These are phyloP conservation scores for Dillenia turbinata DNA, from an alignment of 164 flowering plant species.

Conservation along the genomic window DNA sequence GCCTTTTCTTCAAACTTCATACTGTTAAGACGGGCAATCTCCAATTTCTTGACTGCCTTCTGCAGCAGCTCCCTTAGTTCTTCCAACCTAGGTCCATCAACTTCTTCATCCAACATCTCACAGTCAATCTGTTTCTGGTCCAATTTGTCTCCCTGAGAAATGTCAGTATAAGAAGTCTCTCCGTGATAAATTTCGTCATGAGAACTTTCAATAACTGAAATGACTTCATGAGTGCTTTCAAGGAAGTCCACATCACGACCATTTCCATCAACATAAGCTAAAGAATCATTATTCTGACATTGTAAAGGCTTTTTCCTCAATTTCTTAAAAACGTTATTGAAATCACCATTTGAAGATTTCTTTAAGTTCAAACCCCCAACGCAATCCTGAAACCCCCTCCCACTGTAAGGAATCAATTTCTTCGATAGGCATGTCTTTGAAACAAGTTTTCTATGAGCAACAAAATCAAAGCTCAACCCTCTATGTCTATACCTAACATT, in stretches of 20 bases:
- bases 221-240: slow-evolving; percentile 25
- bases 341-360: slow-evolving; percentile 10
- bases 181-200: slow-evolving; percentile 13
- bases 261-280: slow-evolving; percentile 53
- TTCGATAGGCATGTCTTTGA: slow-evolving; percentile 13
- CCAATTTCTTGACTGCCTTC: slow-evolving; percentile 73
- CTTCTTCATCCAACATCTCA: slow-evolving; percentile 24
- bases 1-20: slow-evolving; percentile 92
- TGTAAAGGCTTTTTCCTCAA: slow-evolving; percentile 10
- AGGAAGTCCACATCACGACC: slow-evolving; percentile 34
- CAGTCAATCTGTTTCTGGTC: slow-evolving; percentile 11
- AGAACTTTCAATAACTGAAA: slow-evolving; percentile 9
- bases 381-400: slow-evolving; percentile 16
- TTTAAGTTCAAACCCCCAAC: slow-evolving; percentile 6
- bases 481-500: slow-evolving; percentile 14
- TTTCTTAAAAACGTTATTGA: slow-evolving; percentile 14
- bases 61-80: slow-evolving; percentile 64
- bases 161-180: not conserved
- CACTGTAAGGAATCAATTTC: slow-evolving; percentile 5
- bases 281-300: slow-evolving; percentile 68
- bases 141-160: slow-evolving; percentile 1
- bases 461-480: slow-evolving; percentile 15
- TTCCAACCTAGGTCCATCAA: slow-evolving; percentile 45
- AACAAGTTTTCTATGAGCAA: slow-evolving; percentile 15
- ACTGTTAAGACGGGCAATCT: slow-evolving; percentile 74